Conservation (phyloP, 768 basidiomycete genomes). For the Naganishia friedmannii region DNA sequence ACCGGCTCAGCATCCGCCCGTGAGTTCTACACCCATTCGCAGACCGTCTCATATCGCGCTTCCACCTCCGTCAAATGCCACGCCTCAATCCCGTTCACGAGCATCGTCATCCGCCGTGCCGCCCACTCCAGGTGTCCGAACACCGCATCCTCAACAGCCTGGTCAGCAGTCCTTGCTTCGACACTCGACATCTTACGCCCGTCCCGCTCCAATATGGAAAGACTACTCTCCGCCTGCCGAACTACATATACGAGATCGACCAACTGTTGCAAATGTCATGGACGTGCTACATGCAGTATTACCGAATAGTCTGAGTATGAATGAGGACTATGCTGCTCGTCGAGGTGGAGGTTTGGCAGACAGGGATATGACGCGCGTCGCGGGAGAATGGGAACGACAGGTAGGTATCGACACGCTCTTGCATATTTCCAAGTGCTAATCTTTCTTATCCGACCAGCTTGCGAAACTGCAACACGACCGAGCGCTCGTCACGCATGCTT, state of each 20-base stretch:
- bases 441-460: conserved; percentile 16
- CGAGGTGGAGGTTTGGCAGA: background rate
- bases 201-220: background rate
- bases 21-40: background rate
- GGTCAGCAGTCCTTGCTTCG: background rate
- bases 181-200: conserved; percentile 8
- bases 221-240: conserved; percentile 14
- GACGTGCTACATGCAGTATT: conserved; percentile 1
- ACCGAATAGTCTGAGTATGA: background rate
- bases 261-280: conserved; percentile 2
- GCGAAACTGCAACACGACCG: conserved; percentile 25
- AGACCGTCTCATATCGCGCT: conserved; percentile 3
- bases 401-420: background rate
- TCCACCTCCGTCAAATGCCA: background rate
- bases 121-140: conserved; percentile 4
- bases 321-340: too few relatives aligned
- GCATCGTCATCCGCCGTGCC: conserved; percentile 7
- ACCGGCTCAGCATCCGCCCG: background rate
- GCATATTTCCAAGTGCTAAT: background rate
- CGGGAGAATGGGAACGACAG: conserved; percentile 19
- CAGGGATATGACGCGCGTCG: conserved; percentile 12
- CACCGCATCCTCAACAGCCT: conserved; percentile 2
- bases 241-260: background rate
- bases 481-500: conserved; percentile 20
- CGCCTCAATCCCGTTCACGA: conserved; percentile 4